Percentiles rank a stretch among this genome's conserved stretches.
These are phyloP conservation scores for Kokia cookei DNA, from an alignment of 441 rosid genomes.

Conservation along the genomic window DNA sequence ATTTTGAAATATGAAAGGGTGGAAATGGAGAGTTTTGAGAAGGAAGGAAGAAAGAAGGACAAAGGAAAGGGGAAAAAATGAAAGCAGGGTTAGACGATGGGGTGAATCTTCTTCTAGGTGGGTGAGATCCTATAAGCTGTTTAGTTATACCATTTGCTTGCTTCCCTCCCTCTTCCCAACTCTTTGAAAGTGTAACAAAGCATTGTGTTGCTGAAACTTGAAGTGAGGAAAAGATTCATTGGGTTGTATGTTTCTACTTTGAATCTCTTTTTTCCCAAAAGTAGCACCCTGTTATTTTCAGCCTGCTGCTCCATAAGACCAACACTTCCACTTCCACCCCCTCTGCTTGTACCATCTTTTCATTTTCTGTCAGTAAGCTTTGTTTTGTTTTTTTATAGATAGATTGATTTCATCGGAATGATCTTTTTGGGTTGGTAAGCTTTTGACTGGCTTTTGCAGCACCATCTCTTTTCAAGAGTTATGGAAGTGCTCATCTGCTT, in stretches of 20 bases:
- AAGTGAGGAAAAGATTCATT: neutral
- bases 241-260: neutral
- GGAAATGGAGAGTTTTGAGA: neutral
- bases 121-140: neutral
- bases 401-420: neutral
- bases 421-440: neutral
- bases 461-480: neutral
- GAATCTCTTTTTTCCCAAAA: neutral
- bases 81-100: neutral
- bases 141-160: neutral
- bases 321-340: neutral
- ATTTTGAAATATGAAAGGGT: neutral
- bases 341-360: neutral
- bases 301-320: neutral
- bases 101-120: neutral
- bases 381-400: neutral
- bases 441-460: constrained; percentile 23
- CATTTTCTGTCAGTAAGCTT: neutral
- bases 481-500: constrained; percentile 6
- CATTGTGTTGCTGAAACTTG: neutral
- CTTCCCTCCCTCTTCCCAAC: neutral
- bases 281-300: neutral
- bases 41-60: neutral
- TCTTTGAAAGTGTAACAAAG: neutral
- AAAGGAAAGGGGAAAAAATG: neutral